phyloP scores from a whole-genome alignment of 768 basidiomycete genomes.

The Mycena kentingensis region DNA sequence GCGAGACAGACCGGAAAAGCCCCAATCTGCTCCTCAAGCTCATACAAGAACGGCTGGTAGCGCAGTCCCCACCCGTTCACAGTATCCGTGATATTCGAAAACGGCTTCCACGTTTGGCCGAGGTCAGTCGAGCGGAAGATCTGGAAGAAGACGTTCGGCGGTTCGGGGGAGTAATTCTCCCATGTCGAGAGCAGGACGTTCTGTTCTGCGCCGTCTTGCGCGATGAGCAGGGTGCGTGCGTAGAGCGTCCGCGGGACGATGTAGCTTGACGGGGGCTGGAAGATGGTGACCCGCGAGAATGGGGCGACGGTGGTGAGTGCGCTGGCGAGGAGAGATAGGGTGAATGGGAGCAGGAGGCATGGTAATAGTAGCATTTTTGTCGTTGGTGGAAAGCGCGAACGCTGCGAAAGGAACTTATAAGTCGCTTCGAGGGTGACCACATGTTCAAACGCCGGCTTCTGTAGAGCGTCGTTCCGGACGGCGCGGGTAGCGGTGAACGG shows the following conservation, averaged over 20 bases:
- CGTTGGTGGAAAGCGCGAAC: too few relatives aligned
- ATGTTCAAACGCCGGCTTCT: too few relatives aligned
- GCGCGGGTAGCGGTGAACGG: too few relatives aligned
- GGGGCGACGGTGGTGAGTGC: conserved; percentile 7
- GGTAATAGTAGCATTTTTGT: too few relatives aligned
- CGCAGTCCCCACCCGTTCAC: conserved; percentile 23
- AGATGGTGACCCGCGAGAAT: conserved; percentile 15
- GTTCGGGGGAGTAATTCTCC: conserved; percentile 26
- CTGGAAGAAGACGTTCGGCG: conserved; percentile 20
- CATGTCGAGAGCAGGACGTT: conserved; percentile 26
- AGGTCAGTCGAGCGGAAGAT: conserved; percentile 20
- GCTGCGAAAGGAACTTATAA: too few relatives aligned
- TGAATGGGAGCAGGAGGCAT: too few relatives aligned
- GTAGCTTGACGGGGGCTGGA: conserved; percentile 20
- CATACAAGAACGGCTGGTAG: conserved; percentile 25
- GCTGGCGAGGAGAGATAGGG: too few relatives aligned
- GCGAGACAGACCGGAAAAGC: conserved; percentile 10
- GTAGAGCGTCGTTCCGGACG: too few relatives aligned
- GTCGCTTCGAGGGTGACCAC: too few relatives aligned
- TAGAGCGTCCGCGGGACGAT: conserved; percentile 24
- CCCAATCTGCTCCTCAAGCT: conserved; percentile 14
- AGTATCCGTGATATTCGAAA: conserved; percentile 22
- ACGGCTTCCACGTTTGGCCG: conserved; percentile 20
- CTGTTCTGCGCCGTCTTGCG: conserved; percentile 16
- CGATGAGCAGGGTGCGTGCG: conserved; percentile 22